Conservation (phyloP, 2,329 filamentous ascomycete genomes). For the Bipolaris zeicola region DNA sequence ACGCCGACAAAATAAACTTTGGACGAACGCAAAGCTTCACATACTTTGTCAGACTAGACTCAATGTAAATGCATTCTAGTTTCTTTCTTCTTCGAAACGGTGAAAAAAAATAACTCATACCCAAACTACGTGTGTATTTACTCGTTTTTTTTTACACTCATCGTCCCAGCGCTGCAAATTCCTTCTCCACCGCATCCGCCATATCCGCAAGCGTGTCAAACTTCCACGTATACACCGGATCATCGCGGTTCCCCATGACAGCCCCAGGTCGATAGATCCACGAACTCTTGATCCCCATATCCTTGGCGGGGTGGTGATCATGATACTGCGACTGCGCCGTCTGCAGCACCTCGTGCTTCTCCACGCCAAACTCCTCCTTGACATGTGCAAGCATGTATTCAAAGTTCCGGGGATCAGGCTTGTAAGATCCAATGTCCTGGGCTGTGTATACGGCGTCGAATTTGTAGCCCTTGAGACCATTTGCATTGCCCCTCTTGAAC, state of each 20-base stretch:
- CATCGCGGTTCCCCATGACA: slow-evolving; percentile 53
- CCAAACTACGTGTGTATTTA: not conserved
- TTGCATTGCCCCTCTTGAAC: slow-evolving; percentile 56
- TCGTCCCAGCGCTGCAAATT: slow-evolving; percentile 19
- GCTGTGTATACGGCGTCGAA: slow-evolving; percentile 73
- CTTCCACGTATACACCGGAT: slow-evolving; percentile 56
- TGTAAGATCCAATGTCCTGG: slow-evolving; percentile 73
- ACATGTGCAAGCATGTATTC: slow-evolving; percentile 65
- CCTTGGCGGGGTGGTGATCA: slow-evolving; percentile 69
- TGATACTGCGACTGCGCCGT: slow-evolving; percentile 71
- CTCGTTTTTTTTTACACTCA: not conserved
- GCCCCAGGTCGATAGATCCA: slow-evolving; percentile 67
- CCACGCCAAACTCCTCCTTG: slow-evolving; percentile 60
- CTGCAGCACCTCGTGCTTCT: slow-evolving; percentile 65
- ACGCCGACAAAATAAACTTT: not conserved
- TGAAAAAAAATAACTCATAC: no score
- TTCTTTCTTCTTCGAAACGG: not conserved
- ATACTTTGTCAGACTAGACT: no score
- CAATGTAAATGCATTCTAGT: no score
- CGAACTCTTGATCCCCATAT: slow-evolving; percentile 63
- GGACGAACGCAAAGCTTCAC: not conserved
- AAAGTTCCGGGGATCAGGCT: slow-evolving; percentile 70
- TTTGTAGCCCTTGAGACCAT: slow-evolving; percentile 58
- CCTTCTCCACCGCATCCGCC: slow-evolving; percentile 60
- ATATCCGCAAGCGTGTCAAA: slow-evolving; percentile 65